Evolutionary conservation across 2,329 filamentous ascomycete species (phyloP), one percentile per base, ranked within the genome.

Genomic region (Ophiostoma novo-ulmi): DNA sequence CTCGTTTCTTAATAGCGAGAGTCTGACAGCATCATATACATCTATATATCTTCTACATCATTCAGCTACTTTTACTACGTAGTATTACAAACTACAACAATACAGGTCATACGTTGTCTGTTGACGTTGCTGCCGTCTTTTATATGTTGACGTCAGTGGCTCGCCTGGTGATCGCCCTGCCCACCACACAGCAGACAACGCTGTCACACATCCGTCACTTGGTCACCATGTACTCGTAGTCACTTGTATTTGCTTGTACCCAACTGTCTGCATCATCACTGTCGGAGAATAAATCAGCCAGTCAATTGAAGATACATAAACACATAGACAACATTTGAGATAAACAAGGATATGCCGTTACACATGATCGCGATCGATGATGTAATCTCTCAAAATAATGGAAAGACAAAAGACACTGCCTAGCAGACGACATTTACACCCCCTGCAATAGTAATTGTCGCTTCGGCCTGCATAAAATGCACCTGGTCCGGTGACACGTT

Each of bases 351-450:
- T 58, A 58, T 26, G 52, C 52, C 44, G 52, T 22, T 26, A 17
- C 52, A 58, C 52, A 58, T 10, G 8, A 58, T 58, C 44, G 44
- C 44, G 44, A 48, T 48, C 44, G 52, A 58, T 58, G 52, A 58
- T 58, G 52, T 4, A 44, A 44, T 44, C 39, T 44, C 14, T 44
- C 14, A 0, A 26, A 26, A 26, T 58, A 58, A 22, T 58, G 14
- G 17, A n/a, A 48, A 6, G 31, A 20, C 6, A 48, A 48, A 8
- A 3, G n/a, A n/a, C 44, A 48, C 5, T 3, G 31, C 31, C 31
- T 31, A 31, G 31, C 31, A 31, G 31, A 48, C 17, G 4, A 20
- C 8, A 6, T 6, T 48, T 5, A 26, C n/a, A 4, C 10, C 52
- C n/a, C 52, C 52, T 10, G 52, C 22, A 26, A 58, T 58, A 10